Evolutionary conservation across 331 rosid species (phyloP), one percentile per base, ranked within the genome.

Genomic region (Acacia pycnantha): DNA sequence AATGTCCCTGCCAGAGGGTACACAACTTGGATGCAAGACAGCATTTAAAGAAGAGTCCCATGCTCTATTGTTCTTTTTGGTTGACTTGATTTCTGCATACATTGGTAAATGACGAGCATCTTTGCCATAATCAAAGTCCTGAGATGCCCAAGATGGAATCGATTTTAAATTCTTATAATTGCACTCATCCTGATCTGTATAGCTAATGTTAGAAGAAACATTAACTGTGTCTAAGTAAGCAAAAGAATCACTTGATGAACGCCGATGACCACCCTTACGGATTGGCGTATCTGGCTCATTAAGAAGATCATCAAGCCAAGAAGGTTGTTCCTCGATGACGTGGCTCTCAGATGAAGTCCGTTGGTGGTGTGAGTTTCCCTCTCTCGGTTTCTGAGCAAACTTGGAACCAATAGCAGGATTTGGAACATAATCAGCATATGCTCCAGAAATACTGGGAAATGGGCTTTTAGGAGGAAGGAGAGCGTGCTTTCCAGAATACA

Each of bases 221-320:
- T 81, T 85, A 61, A 69, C 68, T 26, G 88, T 69, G 64, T 93
- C 90, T 68, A 88, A 76, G 81, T 91, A 93, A 37, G 98, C 90
- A 70, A 90, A 82, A 18, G 98, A 91, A 82, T 95, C 98, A 87
- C 98, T 95, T 21, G 98, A 91, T 43, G 98, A 95, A 53, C 98
- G 94, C 59, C 98, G 87, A 85, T 95, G 98, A 79, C 93, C 92
- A 41, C 86, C 90, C 85, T 79, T 92, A 21, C 95, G 86, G 6
- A 89, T 81, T 48, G 98, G 98, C 46, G 95, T 85, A 27, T 92
- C 98, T 0, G 97, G 94, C 87, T 94, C 98, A 74, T 95, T 89
- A 81, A 95, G 98, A 31, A 95, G 97, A 88, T 92, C 97, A 81
- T 92, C 97, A 73, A 92, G 95, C 97, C 97, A 92, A 68, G 97